Conservation (phyloP, 1,284 basidiomycete species). For the Fomes fomentarius region DNA sequence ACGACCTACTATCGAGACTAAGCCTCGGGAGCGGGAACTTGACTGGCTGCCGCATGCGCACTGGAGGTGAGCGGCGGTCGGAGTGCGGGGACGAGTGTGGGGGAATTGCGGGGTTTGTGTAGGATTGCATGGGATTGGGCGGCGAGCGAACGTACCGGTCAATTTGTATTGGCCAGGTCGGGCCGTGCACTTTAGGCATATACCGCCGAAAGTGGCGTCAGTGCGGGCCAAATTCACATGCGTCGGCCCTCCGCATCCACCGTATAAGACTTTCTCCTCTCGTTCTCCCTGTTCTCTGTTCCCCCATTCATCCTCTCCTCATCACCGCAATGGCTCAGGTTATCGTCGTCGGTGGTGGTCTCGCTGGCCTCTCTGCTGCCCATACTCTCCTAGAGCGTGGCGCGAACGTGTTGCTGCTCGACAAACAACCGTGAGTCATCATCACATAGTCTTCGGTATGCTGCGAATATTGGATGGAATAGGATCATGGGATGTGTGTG, state of each 20-base stretch:
- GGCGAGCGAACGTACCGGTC: not conserved
- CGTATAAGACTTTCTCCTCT: not conserved
- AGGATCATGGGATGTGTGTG: too few relatives aligned
- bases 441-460: too few relatives aligned
- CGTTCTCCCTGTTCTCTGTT: conserved; percentile 8
- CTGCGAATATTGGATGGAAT: too few relatives aligned
- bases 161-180: not conserved
- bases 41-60: too few relatives aligned
- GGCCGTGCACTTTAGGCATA: too few relatives aligned
- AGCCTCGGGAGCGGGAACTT: too few relatives aligned
- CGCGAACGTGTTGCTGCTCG: conserved; percentile 89
- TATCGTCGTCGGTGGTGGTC: conserved; percentile 93
- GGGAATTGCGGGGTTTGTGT: too few relatives aligned
- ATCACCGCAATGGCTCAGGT: conserved; percentile 64
- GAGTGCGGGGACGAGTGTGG: too few relatives aligned
- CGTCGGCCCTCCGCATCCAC: not conserved
- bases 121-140: not conserved
- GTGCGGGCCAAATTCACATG: not conserved
- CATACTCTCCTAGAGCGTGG: conserved; percentile 97
- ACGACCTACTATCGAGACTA: too few relatives aligned
- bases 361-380: conserved; percentile 91
- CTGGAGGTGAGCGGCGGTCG: too few relatives aligned
- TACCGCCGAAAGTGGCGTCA: not conserved
- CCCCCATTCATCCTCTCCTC: conserved; percentile 22
- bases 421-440: conserved; percentile 76